Evolutionary conservation across 176 grass and related monocot genomes (phyloP).

Genomic region (Coix lacrymajobi): DNA sequence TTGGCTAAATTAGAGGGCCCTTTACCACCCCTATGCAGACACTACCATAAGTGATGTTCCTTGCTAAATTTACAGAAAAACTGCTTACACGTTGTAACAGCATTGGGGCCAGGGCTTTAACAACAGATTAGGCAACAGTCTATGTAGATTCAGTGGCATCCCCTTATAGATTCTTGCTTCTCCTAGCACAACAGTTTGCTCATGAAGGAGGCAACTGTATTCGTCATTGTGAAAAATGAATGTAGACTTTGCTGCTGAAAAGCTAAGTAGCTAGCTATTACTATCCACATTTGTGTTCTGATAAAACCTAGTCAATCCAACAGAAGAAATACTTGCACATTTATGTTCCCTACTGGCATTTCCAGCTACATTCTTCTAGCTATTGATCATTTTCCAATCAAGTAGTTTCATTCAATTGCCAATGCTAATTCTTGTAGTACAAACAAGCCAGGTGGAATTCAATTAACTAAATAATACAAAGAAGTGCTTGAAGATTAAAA

Average conservation of each 20-base stretch:
- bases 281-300: neutral
- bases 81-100: neutral
- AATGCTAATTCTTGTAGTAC: neutral
- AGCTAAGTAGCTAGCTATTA: neutral
- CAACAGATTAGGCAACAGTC: too few relatives aligned
- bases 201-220: neutral
- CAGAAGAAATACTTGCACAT: neutral
- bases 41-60: neutral
- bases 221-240: neutral
- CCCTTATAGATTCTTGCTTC: neutral
- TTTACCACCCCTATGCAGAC: too few relatives aligned
- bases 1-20: too few relatives aligned
- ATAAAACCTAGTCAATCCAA: neutral
- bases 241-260: neutral
- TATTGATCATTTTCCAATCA: neutral
- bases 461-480: neutral
- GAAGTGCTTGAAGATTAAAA: neutral
- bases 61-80: neutral
- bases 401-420: neutral
- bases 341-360: neutral
- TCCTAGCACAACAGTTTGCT: neutral
- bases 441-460: neutral
- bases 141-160: neutral
- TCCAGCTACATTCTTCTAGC: neutral
- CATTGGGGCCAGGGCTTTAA: neutral